Conservation (phyloP, 2,329 filamentous ascomycete genomes). For the Coniochaeta sp. region DNA sequence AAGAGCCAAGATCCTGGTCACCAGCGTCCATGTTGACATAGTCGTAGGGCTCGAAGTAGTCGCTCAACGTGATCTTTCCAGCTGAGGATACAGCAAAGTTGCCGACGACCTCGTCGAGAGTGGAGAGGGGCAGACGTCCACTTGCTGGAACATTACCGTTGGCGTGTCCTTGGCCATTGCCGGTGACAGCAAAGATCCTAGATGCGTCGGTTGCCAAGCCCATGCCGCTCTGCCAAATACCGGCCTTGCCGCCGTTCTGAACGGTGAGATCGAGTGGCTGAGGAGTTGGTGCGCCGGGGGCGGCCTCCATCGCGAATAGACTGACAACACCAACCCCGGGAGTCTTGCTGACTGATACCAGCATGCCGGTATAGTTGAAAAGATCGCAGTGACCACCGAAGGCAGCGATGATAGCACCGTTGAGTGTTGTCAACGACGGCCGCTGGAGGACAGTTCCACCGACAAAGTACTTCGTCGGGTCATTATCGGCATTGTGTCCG, state of each 20-base stretch:
- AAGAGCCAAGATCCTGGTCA: slow-evolving; percentile 41
- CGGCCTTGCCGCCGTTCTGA: slow-evolving; percentile 28
- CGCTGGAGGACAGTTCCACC: slow-evolving; percentile 37
- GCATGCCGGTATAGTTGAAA: slow-evolving; percentile 32
- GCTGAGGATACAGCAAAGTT: slow-evolving; percentile 32
- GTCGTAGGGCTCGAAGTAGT: slow-evolving; percentile 49
- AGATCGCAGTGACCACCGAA: slow-evolving; percentile 41
- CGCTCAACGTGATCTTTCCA: slow-evolving; percentile 36
- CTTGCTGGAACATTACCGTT: slow-evolving; percentile 25
- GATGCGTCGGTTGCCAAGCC: slow-evolving; percentile 21
- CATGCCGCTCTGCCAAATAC: slow-evolving; percentile 28
- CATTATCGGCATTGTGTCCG: slow-evolving; percentile 34
- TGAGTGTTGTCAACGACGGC: slow-evolving; percentile 22
- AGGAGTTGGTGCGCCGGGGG: slow-evolving; percentile 25
- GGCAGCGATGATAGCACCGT: slow-evolving; percentile 33
- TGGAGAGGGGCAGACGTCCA: slow-evolving; percentile 21
- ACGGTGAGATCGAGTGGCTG: slow-evolving; percentile 19
- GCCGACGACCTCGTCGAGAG: slow-evolving; percentile 36
- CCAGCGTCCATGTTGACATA: slow-evolving; percentile 41
- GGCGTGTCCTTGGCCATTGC: slow-evolving; percentile 23
- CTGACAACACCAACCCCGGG: slow-evolving; percentile 20
- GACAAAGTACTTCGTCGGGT: slow-evolving; percentile 32
- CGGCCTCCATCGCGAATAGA: slow-evolving; percentile 31
- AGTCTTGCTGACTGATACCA: slow-evolving; percentile 21
- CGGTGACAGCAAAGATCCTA: slow-evolving; percentile 18